These are phyloP conservation scores for Xerocomellus intermedius DNA, from an alignment of 768 basidiomycete genomes.

Conservation along the genomic window DNA sequence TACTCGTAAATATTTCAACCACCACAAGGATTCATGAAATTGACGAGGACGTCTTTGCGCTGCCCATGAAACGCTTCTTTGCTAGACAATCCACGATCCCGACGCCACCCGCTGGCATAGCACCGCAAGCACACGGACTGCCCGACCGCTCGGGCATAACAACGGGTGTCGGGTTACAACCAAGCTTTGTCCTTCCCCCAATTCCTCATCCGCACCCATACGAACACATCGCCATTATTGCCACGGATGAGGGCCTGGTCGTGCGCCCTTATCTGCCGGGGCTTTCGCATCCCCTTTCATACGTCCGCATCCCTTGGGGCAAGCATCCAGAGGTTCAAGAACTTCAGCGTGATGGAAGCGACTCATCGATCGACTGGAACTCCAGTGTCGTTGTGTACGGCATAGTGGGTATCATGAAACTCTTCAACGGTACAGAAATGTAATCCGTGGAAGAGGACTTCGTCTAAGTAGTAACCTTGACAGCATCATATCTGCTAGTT, in stretches of 20 bases:
- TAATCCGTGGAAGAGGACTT: background rate
- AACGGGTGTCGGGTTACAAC: constrained; percentile 42
- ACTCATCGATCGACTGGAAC: constrained; percentile 49
- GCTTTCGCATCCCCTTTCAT: constrained; percentile 26
- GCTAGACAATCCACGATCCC: constrained; percentile 18
- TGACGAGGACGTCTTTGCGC: background rate
- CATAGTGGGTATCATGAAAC: constrained; percentile 68
- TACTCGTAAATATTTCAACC: background rate
- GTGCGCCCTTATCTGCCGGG: constrained; percentile 54
- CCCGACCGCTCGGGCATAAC: constrained; percentile 4
- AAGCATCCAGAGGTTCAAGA: constrained; percentile 56
- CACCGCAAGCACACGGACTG: background rate
- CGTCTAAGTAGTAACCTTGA: constrained; percentile 14
- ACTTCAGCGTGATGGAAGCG: constrained; percentile 35
- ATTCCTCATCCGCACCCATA: constrained; percentile 75
- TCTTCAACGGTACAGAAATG: constrained; percentile 59
- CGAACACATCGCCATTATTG: constrained; percentile 62
- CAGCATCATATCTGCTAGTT: constrained; percentile 77
- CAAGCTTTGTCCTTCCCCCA: constrained; percentile 62
- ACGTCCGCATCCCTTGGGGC: constrained; percentile 60
- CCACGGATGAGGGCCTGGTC: constrained; percentile 60
- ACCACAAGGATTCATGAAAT: background rate
- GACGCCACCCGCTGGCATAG: background rate
- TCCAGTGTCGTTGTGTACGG: constrained; percentile 66
- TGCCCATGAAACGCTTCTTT: constrained; percentile 34